A percentile compares a stretch with the other conserved stretches of the same genome.
These are phyloP conservation scores for Geotrichum cucujoidarum DNA, from an alignment of 1,139 yeast genomes.

Conservation along the genomic window DNA sequence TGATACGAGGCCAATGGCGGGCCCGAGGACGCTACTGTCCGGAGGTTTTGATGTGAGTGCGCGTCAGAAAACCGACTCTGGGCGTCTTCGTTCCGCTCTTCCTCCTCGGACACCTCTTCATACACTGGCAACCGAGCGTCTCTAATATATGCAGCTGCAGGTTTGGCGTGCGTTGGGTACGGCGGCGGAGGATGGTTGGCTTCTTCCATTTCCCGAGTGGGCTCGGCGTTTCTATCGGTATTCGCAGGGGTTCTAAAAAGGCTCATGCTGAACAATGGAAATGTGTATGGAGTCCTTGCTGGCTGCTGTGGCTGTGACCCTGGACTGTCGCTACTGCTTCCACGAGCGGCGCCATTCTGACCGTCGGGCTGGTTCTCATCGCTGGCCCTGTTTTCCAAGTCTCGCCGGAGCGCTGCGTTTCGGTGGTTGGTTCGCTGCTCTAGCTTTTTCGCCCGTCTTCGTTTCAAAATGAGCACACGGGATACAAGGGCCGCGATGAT, in stretches of 20 bases:
- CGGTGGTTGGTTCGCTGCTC: conserved; percentile 24
- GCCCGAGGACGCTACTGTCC: background rate
- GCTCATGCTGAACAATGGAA: conserved; percentile 17
- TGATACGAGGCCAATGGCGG: background rate
- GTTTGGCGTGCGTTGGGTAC: conserved; percentile 24
- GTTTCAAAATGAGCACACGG: conserved; percentile 25
- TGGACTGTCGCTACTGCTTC: background rate
- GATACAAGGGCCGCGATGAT: conserved; percentile 27
- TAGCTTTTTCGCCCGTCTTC: conserved; percentile 24
- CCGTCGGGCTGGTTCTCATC: conserved; percentile 15
- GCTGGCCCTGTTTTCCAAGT: conserved; percentile 24
- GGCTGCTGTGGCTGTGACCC: conserved; percentile 4
- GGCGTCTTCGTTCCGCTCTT: conserved; percentile 8
- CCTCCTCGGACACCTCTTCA: conserved; percentile 20
- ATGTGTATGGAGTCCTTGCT: conserved; percentile 13
- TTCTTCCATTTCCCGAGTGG: conserved; percentile 14
- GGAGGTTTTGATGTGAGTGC: conserved; percentile 1
- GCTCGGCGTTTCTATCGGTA: background rate
- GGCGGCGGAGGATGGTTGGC: conserved; percentile 28
- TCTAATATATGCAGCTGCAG: conserved; percentile 11
- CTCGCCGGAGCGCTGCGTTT: conserved; percentile 29
- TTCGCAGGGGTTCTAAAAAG: conserved; percentile 12
- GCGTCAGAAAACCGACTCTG: background rate
- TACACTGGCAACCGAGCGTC: conserved; percentile 22
- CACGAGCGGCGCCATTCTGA: background rate